These are phyloP conservation scores for Russula abietina DNA, from an alignment of 768 basidiomycete species.

Conservation along the genomic window DNA sequence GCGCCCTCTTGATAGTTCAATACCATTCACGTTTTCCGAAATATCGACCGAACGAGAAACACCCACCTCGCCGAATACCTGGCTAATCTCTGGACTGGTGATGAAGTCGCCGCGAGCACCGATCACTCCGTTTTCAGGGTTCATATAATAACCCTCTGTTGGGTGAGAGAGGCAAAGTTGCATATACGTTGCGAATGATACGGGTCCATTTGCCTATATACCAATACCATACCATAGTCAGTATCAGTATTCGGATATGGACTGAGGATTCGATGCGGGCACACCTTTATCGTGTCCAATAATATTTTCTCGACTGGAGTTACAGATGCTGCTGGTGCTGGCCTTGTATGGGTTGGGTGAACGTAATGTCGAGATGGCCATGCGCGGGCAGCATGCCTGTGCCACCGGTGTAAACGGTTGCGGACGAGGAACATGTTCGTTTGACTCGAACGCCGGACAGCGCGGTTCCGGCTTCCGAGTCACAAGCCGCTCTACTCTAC, in stretches of 20 bases:
- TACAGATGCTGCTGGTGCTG: neutral
- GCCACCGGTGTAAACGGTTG: neutral
- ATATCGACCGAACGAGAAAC: neutral
- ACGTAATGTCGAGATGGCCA: conserved; percentile 3
- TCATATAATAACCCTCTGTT: conserved; percentile 89
- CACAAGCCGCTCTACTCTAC: no score
- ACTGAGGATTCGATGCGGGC: conserved; percentile 14
- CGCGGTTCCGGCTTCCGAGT: neutral
- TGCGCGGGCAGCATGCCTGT: neutral
- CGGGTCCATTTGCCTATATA: conserved; percentile 80
- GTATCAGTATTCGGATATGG: neutral
- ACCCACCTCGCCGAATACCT: conserved; percentile 92
- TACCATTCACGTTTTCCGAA: conserved; percentile 31
- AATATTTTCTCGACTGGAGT: conserved; percentile 56
- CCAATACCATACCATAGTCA: neutral
- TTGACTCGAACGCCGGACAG: conserved; percentile 1
- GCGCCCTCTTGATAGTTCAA: conserved; percentile 35
- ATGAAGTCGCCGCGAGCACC: conserved; percentile 88
- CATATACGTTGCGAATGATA: conserved; percentile 88
- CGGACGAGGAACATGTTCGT: conserved; percentile 9
- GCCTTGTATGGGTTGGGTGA: neutral
- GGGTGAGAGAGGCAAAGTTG: conserved; percentile 87
- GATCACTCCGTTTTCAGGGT: conserved; percentile 64
- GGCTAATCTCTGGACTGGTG: conserved; percentile 94
- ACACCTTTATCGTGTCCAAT: conserved; percentile 65